Base-by-base conservation (phyloP, 768 basidiomycete species). In the Suillus variegatus region DNA sequence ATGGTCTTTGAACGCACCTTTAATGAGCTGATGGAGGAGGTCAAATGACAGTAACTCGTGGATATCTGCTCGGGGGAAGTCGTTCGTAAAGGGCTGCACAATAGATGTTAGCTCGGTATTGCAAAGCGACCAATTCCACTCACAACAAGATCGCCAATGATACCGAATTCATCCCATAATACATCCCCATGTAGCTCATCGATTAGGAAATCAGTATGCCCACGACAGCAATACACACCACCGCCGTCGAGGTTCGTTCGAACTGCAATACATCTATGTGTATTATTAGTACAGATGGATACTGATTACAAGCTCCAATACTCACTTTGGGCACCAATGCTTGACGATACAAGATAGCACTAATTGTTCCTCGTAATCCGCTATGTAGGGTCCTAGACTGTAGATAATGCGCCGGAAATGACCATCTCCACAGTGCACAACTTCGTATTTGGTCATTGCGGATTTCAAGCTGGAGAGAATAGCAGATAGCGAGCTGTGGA, bases 341-440 rank as follows among this genome's bases (percentile, higher is more conserved):
- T 28, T 28, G 2, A 28, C 28, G 3, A 28, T 3, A 41, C 78
- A 73, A 8, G 76, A 71, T 1, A 78, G 76, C 60, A 6, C 65
- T 71, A 49, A 4, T 65, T 81, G 80, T 63, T 82, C 79, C 1
- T 76, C 79, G 61, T 82, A 81, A 63, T 82, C 78, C 0, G 77
- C 78, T 64, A 82, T 80, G 51, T 79, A 78, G 1, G 78, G 74
- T 1, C 78, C 78, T 10, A 81, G 62, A 3, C 74, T 72, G 68
- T 75, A 80, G 20, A 80, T 72, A 2, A 65, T 72, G 10, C 68
- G 64, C 2, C 69, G 69, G 57, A 66, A 78, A 65, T 77, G 71
- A 1, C 76, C 74, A 69, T 81, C 79, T 2, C 64, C 67, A 56
- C 73, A 80, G 0, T 58, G 64, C 0, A 65, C 55, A 2, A 80